These are phyloP conservation scores for Erodium maritimum DNA, from an alignment of 345 rosid species.

Conservation along the genomic window DNA sequence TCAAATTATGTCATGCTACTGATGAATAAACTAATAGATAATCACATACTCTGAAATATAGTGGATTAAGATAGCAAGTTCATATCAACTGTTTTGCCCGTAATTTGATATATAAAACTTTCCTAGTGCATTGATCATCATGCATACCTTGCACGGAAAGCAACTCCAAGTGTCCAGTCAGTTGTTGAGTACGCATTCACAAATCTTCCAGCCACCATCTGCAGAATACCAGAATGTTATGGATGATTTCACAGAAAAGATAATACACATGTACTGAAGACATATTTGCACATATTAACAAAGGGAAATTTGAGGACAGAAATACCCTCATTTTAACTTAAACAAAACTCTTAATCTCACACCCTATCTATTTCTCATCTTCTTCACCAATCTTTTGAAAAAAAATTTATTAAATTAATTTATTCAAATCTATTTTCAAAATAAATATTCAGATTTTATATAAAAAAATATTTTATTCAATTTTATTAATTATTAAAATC, in stretches of 20 bases:
- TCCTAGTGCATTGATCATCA: background rate
- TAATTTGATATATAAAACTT: background rate
- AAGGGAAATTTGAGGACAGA: no score
- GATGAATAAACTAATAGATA: background rate
- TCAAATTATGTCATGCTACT: background rate
- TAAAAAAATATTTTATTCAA: no score
- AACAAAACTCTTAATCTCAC: no score
- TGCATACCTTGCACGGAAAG: conserved; percentile 87
- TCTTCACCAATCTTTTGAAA: no score
- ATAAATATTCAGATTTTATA: no score
- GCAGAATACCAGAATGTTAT: conserved; percentile 13
- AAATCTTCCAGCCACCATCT: conserved; percentile 99
- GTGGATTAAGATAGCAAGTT: background rate
- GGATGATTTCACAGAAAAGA: conserved; percentile 2
- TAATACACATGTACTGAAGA: background rate
- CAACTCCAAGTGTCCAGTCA: conserved; percentile 94
- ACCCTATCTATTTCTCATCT: no score
- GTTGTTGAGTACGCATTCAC: conserved; percentile 72
- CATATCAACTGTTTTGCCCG: background rate
- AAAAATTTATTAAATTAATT: no score
- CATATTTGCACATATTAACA: background rate
- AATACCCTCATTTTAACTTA: no score
- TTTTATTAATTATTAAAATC: no score
- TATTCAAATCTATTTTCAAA: no score
- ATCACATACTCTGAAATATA: background rate